Percentiles rank a stretch among this genome's conserved stretches.
phyloP scores from a whole-genome alignment of 495 filamentous ascomycete species.

The Aspergillus steynii region DNA sequence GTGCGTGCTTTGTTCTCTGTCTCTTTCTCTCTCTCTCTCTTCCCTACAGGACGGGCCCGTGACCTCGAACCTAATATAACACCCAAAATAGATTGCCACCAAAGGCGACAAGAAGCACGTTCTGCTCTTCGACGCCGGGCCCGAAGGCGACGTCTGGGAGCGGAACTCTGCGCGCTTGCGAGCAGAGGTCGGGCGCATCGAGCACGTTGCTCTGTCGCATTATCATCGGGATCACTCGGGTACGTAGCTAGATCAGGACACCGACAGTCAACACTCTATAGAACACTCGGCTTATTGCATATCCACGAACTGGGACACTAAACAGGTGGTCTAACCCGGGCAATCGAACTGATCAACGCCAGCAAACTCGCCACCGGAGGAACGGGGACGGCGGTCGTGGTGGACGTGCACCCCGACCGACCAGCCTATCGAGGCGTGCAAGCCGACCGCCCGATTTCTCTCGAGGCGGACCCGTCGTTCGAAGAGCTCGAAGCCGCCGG shows the following conservation, averaged over 20 bases:
- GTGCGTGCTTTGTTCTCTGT: constrained; percentile 12
- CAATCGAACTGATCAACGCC: constrained; percentile 30
- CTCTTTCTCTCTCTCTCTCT: background rate
- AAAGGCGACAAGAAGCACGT: constrained; percentile 35
- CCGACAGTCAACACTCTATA: too few relatives aligned
- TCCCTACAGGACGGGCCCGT: background rate
- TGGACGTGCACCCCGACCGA: constrained; percentile 44
- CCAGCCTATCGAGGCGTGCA: constrained; percentile 44
- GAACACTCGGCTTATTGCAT: too few relatives aligned
- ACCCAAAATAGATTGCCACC: constrained; percentile 31
- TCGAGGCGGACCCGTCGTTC: constrained; percentile 47
- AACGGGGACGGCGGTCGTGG: background rate
- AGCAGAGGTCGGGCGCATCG: constrained; percentile 53
- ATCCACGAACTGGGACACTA: too few relatives aligned
- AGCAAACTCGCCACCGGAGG: background rate
- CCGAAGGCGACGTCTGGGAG: constrained; percentile 44
- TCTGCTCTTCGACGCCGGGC: constrained; percentile 48
- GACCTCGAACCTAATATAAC: too few relatives aligned
- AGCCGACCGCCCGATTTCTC: constrained; percentile 26
- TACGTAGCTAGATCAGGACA: background rate
- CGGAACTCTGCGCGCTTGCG: constrained; percentile 37
- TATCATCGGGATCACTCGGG: constrained; percentile 50
- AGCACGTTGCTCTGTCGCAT: constrained; percentile 64
- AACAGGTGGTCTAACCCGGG: constrained; percentile 23
- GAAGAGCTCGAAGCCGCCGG: constrained; percentile 39